These are phyloP conservation scores for Saposhnikovia divaricata DNA, from an alignment of 129 eudicot genomes.

Conservation along the genomic window DNA sequence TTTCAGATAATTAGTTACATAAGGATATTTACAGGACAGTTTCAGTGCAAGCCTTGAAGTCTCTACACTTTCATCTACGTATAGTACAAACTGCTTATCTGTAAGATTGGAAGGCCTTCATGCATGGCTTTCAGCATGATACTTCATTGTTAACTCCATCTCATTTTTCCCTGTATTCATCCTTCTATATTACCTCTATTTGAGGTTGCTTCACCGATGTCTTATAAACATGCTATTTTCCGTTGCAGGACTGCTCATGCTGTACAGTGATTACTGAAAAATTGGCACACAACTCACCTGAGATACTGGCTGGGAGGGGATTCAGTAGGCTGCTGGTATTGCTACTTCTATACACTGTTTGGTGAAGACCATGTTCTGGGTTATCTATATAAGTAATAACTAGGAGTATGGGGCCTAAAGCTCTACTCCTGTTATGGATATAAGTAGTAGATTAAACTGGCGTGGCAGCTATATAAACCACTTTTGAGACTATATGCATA, in stretches of 20 bases:
- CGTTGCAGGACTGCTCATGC: conserved; percentile 49
- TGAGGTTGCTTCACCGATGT: background rate
- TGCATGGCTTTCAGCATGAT: background rate
- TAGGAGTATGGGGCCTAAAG: background rate
- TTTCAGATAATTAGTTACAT: background rate
- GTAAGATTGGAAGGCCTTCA: background rate
- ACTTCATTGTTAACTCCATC: background rate
- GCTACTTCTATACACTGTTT: background rate
- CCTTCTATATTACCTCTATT: background rate
- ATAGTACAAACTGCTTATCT: background rate
- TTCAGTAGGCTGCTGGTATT: conserved; percentile 69
- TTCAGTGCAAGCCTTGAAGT: background rate
- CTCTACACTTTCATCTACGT: background rate
- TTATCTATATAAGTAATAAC: background rate
- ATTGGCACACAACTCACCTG: conserved; percentile 42
- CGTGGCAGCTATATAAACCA: background rate
- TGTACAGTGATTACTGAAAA: conserved; percentile 64
- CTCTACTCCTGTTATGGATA: background rate
- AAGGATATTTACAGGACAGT: background rate
- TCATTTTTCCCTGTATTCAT: background rate
- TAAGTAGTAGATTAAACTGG: background rate
- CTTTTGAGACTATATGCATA: background rate
- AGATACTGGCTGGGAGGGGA: conserved; percentile 55
- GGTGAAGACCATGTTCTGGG: background rate
- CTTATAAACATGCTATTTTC: conserved; percentile 1